phyloP scores from a whole-genome alignment of 1,284 basidiomycete genomes.

The Ustilago nuda region DNA sequence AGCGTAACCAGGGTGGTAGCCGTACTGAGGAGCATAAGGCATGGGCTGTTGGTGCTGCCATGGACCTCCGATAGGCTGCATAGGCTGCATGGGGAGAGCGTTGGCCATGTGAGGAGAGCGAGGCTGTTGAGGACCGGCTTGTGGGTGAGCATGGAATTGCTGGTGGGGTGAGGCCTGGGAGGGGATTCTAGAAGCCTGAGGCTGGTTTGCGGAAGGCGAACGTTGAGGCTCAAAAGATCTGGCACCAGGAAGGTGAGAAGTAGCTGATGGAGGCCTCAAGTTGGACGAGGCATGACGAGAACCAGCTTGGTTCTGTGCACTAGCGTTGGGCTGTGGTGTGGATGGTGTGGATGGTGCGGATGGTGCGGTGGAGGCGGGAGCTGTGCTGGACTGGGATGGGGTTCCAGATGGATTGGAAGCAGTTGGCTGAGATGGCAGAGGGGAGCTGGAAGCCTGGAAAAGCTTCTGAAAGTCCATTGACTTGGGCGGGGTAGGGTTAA shows the following conservation, averaged over 20 bases:
- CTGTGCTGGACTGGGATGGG: constrained; percentile 42
- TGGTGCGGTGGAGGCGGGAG: constrained; percentile 39
- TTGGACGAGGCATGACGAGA: constrained; percentile 51
- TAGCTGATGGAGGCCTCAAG: constrained; percentile 49
- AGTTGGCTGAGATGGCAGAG: constrained; percentile 40
- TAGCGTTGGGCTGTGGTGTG: neutral
- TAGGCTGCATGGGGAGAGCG: constrained; percentile 57
- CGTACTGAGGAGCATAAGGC: constrained; percentile 51
- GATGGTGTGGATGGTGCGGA: constrained; percentile 30
- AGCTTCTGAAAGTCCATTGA: constrained; percentile 68
- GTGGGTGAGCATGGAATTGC: constrained; percentile 50
- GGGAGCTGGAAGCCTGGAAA: constrained; percentile 62
- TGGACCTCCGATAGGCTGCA: constrained; percentile 57
- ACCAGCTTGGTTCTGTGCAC: constrained; percentile 25
- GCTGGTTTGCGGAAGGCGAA: constrained; percentile 52
- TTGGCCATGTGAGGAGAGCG: constrained; percentile 61
- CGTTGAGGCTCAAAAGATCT: constrained; percentile 58
- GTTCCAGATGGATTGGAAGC: constrained; percentile 39
- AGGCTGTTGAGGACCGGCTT: constrained; percentile 54
- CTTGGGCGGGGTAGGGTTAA: constrained; percentile 44
- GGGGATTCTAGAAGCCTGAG: constrained; percentile 37
- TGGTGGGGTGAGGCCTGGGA: constrained; percentile 45
- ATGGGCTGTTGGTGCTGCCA: constrained; percentile 57
- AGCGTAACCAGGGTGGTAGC: constrained; percentile 60
- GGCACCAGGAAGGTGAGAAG: constrained; percentile 47